Base-by-base conservation (phyloP, 2,329 filamentous ascomycete species). In the Pyrenochaeta sp. region DNA sequence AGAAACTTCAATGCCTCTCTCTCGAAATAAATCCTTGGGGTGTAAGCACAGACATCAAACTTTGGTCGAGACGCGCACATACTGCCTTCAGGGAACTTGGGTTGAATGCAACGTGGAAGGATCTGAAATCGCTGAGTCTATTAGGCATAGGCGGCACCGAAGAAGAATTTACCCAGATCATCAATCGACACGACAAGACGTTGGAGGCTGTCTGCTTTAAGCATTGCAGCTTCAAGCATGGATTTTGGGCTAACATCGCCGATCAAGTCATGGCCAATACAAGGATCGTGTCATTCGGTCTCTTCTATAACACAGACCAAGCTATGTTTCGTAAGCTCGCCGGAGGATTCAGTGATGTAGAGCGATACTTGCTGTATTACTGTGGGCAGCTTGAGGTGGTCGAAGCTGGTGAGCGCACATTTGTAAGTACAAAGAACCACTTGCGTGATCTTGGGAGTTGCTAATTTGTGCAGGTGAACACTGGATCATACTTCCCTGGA, bases 181-280 rank as follows among this genome's bases (percentile, higher is more conserved):
- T 67, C 19, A 11, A 23, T 13, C 51, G 63, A 21, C 57, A 66
- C 40, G 49, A 46, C 8, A 31, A 46, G 3, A 64, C 61, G 0
- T 50, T 69, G 3, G 26, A 7, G 5, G 42, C 45, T 3, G 15
- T 63, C 3, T 28, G 19, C 1, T 55, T 66, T 26, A 35, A 30
- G 2, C 22, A 37, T 10, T 64, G 44, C 31, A 53, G 47, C 28
- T 41, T 68, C 2, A 21, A 32, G 6, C 22, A 36, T 7, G 63
- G 63, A 7, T 7, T 24, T 2, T 68, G 65, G 63, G 51, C 55
- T 6, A 55, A 62, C 9, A 13, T 68, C 15, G 61, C 65, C 1
- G 57, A 66, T 18, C 53, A 65, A 15, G 53, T 65, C 4, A 26
- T 65, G 3, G 54, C 52, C 15, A 46, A 41, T 13, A 52, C 62